Base-by-base conservation (phyloP, 805 yeast species). In the Isabelozyma gotoi region DNA sequence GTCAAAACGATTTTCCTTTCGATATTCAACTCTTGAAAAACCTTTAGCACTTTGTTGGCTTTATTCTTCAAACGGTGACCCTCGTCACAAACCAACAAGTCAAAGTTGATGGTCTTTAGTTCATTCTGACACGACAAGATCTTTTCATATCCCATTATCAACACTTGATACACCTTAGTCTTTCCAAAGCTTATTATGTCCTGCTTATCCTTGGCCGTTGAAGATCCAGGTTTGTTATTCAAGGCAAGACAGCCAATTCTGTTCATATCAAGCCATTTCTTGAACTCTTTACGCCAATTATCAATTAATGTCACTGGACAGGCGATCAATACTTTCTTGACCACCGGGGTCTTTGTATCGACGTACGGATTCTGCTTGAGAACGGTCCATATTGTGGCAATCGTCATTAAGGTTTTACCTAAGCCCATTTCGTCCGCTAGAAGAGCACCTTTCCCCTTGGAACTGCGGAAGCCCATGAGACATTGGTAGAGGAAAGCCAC, bases 351-450 rank as follows among this genome's bases (percentile, higher is more conserved):
- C 60, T 41, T 45, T 16, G 49, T 53, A 1, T 38, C 36, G 1
- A 44, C 40, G 18, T 46, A 45, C 0, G 91, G 89, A 12, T 78
- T 76, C 51, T 86, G 89, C 49, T 77, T 83, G 15, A 88, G 60
- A 15, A 94, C 62, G 0, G 96, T 89, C 95, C 96, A 89, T 3
- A 92, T 74, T 33, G 89, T 60, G 0, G 96, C 59, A 5, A 94
- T 92, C 0, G 97, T 81, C 78, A 84, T 91, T 34, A 94, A 64
- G 0, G 98, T 91, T 43, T 71, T 71, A 0, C 68, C 68, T 14
- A 94, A 69, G 0, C 99, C 99, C 99, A 94, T 94, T 54, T 92
- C 98, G 63, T 94, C 99, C 0, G 99, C 99, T 35, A 94, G 63
- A 4, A 94, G 65, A 2, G 92, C 91, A 0, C 99, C 98, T 35